A percentile compares a stretch with the other conserved stretches of the same genome.
Evolutionary conservation across 1,284 basidiomycete species (phyloP).

Genomic region (Trichosporon sp.): DNA sequence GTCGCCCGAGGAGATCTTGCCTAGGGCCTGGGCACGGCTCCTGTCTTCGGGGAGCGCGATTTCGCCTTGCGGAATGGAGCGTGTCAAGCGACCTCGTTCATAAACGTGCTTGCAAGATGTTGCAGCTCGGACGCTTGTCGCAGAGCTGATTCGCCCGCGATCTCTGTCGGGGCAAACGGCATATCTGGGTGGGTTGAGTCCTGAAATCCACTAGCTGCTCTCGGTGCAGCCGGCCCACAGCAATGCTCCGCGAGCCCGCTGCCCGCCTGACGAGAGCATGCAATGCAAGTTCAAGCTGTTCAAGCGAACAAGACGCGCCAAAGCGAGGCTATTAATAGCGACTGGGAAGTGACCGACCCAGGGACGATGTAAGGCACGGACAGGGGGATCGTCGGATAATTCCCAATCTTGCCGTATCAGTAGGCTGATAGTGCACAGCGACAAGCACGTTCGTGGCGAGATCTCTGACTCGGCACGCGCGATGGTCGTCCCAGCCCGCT

Average conservation of each 20-base stretch:
- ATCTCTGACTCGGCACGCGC: not conserved
- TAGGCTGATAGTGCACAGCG: not conserved
- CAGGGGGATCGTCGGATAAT: constrained; percentile 2
- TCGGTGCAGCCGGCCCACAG: no score
- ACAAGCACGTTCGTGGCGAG: constrained; percentile 18
- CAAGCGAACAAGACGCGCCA: constrained; percentile 9
- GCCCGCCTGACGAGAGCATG: no score
- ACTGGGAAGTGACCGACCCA: constrained; percentile 6
- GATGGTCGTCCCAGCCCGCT: not conserved
- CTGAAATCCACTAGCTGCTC: not conserved
- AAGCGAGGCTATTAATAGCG: constrained; percentile 1
- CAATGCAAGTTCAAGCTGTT: not conserved
- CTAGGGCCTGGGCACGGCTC: not conserved
- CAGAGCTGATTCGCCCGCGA: constrained; percentile 2
- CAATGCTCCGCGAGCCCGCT: not conserved
- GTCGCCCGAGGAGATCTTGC: not conserved
- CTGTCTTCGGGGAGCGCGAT: not conserved
- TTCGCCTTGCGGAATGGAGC: not conserved
- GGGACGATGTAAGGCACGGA: not conserved
- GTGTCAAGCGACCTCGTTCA: not conserved
- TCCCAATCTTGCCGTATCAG: constrained; percentile 2
- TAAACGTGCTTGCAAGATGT: constrained; percentile 2
- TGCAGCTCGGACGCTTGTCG: not conserved
- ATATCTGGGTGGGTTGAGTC: not conserved
- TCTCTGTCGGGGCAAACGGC: not conserved